These are phyloP conservation scores for Lachancea nothofagi DNA, from an alignment of 805 yeast species.

Conservation along the genomic window DNA sequence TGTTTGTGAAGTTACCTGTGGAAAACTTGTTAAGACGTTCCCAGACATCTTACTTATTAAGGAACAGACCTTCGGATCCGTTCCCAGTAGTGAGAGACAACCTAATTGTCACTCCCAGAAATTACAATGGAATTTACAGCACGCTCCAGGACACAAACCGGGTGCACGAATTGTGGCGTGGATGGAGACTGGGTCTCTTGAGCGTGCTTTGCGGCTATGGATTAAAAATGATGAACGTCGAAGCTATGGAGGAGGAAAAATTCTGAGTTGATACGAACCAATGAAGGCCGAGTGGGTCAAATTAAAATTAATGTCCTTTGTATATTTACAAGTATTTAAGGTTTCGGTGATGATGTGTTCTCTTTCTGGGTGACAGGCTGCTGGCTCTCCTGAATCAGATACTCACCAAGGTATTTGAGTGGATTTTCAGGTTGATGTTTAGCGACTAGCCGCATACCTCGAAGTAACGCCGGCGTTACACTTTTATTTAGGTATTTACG, in stretches of 20 bases:
- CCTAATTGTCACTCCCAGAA: conserved; percentile 54
- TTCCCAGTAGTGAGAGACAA: conserved; percentile 43
- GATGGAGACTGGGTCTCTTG: conserved; percentile 84
- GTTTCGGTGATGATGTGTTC: too few species aligned
- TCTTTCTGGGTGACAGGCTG: background rate
- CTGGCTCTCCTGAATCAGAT: conserved; percentile 39
- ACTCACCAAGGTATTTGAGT: conserved; percentile 48
- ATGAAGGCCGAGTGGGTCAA: too few species aligned
- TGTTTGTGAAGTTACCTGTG: conserved; percentile 74
- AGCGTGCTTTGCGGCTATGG: conserved; percentile 85
- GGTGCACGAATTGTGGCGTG: conserved; percentile 58
- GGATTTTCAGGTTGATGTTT: conserved; percentile 51
- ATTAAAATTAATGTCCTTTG: too few species aligned
- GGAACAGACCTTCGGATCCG: conserved; percentile 24
- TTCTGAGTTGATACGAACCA: conserved; percentile 30
- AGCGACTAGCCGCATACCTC: conserved; percentile 56
- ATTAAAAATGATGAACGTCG: conserved; percentile 48
- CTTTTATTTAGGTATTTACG: conserved; percentile 62
- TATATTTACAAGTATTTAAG: too few species aligned
- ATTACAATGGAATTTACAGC: conserved; percentile 49
- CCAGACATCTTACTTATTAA: conserved; percentile 61
- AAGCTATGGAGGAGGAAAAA: conserved; percentile 39
- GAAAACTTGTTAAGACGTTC: conserved; percentile 83
- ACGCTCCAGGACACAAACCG: conserved; percentile 45
- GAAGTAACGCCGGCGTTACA: conserved; percentile 56